phyloP scores from a whole-genome alignment of 2,329 filamentous ascomycete genomes.

The Xylariaceae sp. region DNA sequence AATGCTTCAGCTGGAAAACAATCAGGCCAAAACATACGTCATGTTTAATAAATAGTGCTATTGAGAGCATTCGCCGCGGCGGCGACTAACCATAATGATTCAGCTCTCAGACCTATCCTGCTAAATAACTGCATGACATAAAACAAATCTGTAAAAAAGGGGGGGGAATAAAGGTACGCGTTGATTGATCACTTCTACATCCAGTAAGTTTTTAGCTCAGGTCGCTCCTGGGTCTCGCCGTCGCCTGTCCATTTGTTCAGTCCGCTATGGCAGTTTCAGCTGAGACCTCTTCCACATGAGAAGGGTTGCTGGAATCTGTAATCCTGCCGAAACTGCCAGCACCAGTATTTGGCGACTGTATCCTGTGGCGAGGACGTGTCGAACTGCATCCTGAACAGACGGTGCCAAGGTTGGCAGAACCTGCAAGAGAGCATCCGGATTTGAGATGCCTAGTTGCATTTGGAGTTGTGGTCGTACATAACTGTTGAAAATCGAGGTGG shows the following conservation, averaged over 20 bases:
- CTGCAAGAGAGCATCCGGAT: conserved; percentile 1
- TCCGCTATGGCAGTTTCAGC: no score
- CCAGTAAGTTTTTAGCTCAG: no score
- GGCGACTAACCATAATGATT: neutral
- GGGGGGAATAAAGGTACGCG: no score
- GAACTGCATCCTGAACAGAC: conserved; percentile 9
- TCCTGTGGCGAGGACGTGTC: conserved; percentile 11
- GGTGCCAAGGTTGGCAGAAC: conserved; percentile 6
- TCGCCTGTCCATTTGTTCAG: no score
- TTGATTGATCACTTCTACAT: no score
- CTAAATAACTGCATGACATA: no score
- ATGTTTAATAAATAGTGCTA: no score
- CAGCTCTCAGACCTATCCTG: conserved; percentile 11
- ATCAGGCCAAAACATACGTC: no score
- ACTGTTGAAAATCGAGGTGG: conserved; percentile 21
- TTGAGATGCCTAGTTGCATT: conserved; percentile 4
- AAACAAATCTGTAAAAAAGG: no score
- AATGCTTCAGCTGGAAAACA: no score
- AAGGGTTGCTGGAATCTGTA: conserved; percentile 17
- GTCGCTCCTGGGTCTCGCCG: no score
- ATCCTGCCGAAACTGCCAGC: conserved; percentile 15
- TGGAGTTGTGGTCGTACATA: conserved; percentile 8
- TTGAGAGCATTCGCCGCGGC: no score
- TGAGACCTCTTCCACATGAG: conserved; percentile 19
- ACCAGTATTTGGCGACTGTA: conserved; percentile 22